These are phyloP conservation scores for Zymoseptoria tritici DNA, from an alignment of 2,329 filamentous ascomycete genomes.

Conservation along the genomic window DNA sequence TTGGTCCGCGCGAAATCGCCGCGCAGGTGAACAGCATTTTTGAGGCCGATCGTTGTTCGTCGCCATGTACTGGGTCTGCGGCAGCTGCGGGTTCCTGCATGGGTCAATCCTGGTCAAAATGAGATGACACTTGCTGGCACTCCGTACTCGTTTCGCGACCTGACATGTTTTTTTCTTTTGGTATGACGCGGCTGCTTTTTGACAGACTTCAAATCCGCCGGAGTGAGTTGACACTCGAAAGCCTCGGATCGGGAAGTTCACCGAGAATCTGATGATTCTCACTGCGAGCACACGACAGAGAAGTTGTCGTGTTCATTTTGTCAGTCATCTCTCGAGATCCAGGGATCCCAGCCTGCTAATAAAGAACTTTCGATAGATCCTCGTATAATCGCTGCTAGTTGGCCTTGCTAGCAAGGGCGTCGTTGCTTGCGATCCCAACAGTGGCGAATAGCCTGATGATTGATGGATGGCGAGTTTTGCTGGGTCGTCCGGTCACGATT, in stretches of 20 bases:
- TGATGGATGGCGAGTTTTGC: not conserved
- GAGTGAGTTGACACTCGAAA: not conserved
- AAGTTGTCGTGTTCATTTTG: not conserved
- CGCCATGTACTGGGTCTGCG: not conserved
- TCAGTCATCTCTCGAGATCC: not conserved
- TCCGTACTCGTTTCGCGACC: not conserved
- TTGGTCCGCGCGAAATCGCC: not conserved
- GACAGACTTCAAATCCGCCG: not conserved
- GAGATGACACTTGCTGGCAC: not conserved
- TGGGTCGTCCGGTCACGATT: not conserved
- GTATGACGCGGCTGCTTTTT: not conserved
- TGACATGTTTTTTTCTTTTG: not conserved
- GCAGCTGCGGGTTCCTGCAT: not conserved
- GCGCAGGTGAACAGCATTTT: not conserved
- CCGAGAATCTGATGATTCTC: not conserved
- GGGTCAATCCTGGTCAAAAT: not conserved
- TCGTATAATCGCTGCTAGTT: not conserved
- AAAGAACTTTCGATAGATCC: not conserved
- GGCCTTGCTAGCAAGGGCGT: not conserved
- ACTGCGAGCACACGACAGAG: not conserved
- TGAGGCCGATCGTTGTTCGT: not conserved
- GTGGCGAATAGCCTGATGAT: not conserved
- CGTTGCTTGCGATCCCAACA: not conserved
- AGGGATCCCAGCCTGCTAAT: not conserved
- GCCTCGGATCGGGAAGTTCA: too few species aligned